Evolutionary conservation across 2,329 filamentous ascomycete species (phyloP).

Genomic region (Pestalotiopsis sp.): DNA sequence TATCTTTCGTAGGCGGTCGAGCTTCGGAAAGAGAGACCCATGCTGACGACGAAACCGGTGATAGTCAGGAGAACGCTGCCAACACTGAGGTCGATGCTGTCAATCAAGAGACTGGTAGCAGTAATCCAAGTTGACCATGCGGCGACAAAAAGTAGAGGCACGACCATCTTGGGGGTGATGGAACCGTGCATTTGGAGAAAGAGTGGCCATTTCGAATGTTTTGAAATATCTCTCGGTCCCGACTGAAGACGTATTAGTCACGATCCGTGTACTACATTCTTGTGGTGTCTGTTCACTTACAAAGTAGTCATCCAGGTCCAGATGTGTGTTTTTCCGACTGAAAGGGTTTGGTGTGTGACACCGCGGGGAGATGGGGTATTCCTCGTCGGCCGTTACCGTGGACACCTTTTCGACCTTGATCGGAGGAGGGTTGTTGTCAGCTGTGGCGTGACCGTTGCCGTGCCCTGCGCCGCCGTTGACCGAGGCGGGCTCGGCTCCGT

Average conservation of each 20-base stretch:
- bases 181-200: conserved; percentile 79
- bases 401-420: background rate
- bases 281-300: conserved; percentile 27
- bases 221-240: conserved; percentile 69
- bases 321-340: conserved; percentile 31
- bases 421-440: background rate
- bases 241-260: conserved; percentile 27
- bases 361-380: conserved; percentile 22
- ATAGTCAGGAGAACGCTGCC: conserved; percentile 76
- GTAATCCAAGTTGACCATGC: conserved; percentile 71
- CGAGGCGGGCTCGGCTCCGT: conserved; percentile 6
- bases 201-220: conserved; percentile 78
- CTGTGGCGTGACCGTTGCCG: background rate
- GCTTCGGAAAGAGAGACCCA: conserved; percentile 77
- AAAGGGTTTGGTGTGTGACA: conserved; percentile 32
- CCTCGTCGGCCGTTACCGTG: background rate
- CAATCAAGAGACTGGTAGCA: conserved; percentile 49
- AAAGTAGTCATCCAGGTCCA: conserved; percentile 50
- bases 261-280: conserved; percentile 6
- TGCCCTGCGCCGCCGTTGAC: background rate
- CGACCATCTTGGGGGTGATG: conserved; percentile 72
- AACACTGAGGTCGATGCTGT: conserved; percentile 51
- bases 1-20: conserved; percentile 77
- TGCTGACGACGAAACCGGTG: conserved; percentile 82
- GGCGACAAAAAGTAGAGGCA: conserved; percentile 66